Conservation (phyloP, 176 grass and related monocot genomes). For the Triticum timopheevii region DNA sequence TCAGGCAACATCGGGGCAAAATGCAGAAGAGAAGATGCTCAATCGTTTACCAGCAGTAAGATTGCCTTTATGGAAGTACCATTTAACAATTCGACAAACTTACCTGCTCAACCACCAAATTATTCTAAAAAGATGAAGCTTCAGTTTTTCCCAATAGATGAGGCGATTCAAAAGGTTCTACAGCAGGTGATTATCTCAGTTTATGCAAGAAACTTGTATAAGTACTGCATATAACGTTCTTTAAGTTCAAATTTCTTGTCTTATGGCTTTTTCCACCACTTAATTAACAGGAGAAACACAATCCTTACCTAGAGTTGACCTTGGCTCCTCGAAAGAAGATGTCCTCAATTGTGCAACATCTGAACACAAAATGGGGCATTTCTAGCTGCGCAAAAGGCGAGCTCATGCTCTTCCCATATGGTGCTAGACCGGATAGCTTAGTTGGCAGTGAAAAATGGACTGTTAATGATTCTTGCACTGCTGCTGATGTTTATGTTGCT, state of each 20-base stretch:
- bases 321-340: conserved; percentile 86
- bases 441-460: conserved; percentile 68
- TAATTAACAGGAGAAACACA: conserved; percentile 70
- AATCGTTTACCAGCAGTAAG: conserved; percentile 29
- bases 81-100: conserved; percentile 26
- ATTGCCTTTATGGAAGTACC: conserved; percentile 22
- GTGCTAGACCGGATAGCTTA: conserved; percentile 51
- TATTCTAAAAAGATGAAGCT: conserved; percentile 73
- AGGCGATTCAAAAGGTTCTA: conserved; percentile 49
- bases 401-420: conserved; percentile 73
- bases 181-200: conserved; percentile 59
- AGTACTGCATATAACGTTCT: conserved; percentile 1
- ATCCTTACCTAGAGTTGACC: conserved; percentile 88
- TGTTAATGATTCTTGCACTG: conserved; percentile 53
- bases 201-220: conserved; percentile 4
- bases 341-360: conserved; percentile 92
- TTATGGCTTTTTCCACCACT: conserved; percentile 24
- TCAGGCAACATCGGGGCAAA: conserved; percentile 49
- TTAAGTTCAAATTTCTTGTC: conserved; percentile 5
- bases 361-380: conserved; percentile 79
- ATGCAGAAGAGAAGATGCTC: conserved; percentile 9
- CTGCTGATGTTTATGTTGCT: conserved; percentile 78
- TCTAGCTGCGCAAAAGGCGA: conserved; percentile 54
- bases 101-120: conserved; percentile 32
- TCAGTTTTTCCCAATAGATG: conserved; percentile 87